Evolutionary conservation across 2,329 filamentous ascomycete genomes (phyloP).

Genomic region (Aspergillus caelatus): DNA sequence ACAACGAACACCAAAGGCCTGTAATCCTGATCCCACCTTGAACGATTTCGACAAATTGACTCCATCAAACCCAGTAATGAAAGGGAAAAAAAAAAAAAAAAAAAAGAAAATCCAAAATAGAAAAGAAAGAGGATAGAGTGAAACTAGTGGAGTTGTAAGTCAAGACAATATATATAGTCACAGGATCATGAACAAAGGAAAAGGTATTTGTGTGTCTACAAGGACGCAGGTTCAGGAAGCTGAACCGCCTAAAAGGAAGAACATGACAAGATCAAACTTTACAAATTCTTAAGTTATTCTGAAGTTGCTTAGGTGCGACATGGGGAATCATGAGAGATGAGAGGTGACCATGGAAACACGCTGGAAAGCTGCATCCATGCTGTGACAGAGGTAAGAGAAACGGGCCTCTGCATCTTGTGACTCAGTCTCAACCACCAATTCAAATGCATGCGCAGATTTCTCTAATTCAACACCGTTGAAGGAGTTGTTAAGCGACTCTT

Average conservation of each 20-base stretch:
- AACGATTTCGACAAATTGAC: constrained; percentile 1
- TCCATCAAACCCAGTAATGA: constrained; percentile 4
- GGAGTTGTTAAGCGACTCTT: constrained; percentile 31
- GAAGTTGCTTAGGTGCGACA: constrained; percentile 20
- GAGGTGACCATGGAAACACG: constrained; percentile 44
- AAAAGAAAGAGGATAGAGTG: background rate
- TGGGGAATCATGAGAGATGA: constrained; percentile 42
- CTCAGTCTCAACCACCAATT: constrained; percentile 60
- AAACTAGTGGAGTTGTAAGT: constrained; percentile 1
- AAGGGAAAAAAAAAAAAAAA: constrained; percentile 8
- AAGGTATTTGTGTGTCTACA: constrained; percentile 23
- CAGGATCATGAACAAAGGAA: constrained; percentile 29
- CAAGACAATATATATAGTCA: constrained; percentile 21
- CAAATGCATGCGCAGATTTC: constrained; percentile 65
- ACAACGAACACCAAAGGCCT: background rate
- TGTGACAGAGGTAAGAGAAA: constrained; percentile 42
- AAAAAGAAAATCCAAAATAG: background rate
- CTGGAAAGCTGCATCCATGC: constrained; percentile 46
- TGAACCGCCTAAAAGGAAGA: constrained; percentile 15
- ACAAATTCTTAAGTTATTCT: constrained; percentile 20
- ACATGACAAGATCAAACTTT: constrained; percentile 22
- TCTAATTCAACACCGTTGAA: constrained; percentile 61
- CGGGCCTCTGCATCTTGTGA: constrained; percentile 29
- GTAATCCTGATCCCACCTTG: constrained; percentile 3
- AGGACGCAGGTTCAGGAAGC: constrained; percentile 12